Conservation (phyloP, 768 basidiomycete genomes). For the Tylopilus felleus region DNA sequence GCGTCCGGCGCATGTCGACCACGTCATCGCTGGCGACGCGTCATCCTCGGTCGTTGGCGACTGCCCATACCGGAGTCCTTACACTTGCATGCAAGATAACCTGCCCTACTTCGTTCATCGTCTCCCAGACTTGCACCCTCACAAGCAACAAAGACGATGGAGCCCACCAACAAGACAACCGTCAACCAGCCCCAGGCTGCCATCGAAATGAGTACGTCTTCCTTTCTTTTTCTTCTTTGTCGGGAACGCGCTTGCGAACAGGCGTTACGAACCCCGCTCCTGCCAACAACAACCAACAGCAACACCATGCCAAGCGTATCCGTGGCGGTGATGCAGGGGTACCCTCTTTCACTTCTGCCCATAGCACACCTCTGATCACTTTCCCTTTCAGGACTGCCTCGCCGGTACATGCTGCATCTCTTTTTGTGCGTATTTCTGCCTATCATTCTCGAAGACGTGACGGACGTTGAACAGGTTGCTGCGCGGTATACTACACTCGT, state of each 20-base stretch:
- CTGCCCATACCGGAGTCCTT: too few species aligned
- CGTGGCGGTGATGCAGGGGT: slow-evolving; percentile 74
- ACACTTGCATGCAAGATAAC: too few species aligned
- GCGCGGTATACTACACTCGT: slow-evolving; percentile 46
- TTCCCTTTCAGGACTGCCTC: slow-evolving; percentile 56
- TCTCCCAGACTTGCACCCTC: slow-evolving; percentile 13
- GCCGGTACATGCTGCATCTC: slow-evolving; percentile 66
- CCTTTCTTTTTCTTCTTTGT: not conserved
- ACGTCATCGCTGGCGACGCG: too few species aligned
- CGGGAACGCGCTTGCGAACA: not conserved
- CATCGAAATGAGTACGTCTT: slow-evolving; percentile 58
- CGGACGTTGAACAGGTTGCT: slow-evolving; percentile 47
- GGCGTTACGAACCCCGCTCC: slow-evolving; percentile 47
- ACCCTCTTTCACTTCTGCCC: not conserved
- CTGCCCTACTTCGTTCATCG: not conserved
- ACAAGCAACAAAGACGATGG: slow-evolving; percentile 30
- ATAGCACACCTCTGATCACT: not conserved
- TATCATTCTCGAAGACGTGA: not conserved
- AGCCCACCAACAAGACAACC: slow-evolving; percentile 33
- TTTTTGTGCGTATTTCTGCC: slow-evolving; percentile 48
- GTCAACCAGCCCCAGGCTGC: slow-evolving; percentile 57
- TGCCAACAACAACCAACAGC: slow-evolving; percentile 39
- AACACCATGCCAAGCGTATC: slow-evolving; percentile 50
- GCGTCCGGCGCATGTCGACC: too few species aligned
- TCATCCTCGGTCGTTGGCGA: too few species aligned